Percentiles rank a stretch among this genome's conserved stretches.
phyloP scores from a whole-genome alignment of 2,329 filamentous ascomycete species.

The Clarireedia paspali region DNA sequence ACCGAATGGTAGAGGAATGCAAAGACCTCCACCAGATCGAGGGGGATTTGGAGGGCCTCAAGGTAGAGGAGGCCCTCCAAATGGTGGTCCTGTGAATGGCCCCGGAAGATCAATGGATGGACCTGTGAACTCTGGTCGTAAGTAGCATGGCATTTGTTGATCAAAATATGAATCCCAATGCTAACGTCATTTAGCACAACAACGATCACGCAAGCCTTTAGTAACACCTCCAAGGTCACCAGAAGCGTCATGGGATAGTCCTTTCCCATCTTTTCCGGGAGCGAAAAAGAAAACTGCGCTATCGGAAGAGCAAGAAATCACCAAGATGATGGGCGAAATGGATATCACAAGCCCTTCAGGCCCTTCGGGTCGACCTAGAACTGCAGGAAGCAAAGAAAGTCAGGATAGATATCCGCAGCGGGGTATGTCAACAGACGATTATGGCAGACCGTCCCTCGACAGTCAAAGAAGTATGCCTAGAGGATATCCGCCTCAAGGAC shows the following conservation, averaged over 20 bases:
- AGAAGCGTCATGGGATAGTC: slow-evolving; percentile 38
- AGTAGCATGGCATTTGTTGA: not conserved
- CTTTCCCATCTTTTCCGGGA: slow-evolving; percentile 39
- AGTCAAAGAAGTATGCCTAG: slow-evolving; percentile 19
- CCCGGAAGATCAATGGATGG: slow-evolving; percentile 14
- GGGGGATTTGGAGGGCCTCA: slow-evolving; percentile 20
- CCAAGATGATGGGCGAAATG: slow-evolving; percentile 26
- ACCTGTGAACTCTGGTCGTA: slow-evolving; percentile 8
- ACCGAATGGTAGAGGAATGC: slow-evolving; percentile 21
- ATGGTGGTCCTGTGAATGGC: not conserved
- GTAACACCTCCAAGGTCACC: slow-evolving; percentile 32
- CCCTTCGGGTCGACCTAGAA: slow-evolving; percentile 14
- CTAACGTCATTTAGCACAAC: slow-evolving; percentile 11
- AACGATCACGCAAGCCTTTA: slow-evolving; percentile 19
- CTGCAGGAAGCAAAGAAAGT: slow-evolving; percentile 21
- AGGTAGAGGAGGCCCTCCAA: slow-evolving; percentile 22
- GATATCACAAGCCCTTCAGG: slow-evolving; percentile 18
- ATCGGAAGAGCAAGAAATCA: slow-evolving; percentile 31
- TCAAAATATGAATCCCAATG: not conserved
- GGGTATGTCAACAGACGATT: slow-evolving; percentile 19
- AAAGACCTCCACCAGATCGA: slow-evolving; percentile 22
- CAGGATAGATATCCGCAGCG: slow-evolving; percentile 12
- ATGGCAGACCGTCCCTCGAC: slow-evolving; percentile 22
- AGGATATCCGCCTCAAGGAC: slow-evolving; percentile 19
- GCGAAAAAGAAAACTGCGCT: slow-evolving; percentile 34